Evolutionary conservation across 129 eudicot genomes (phyloP).

Genomic region (Tagetes erecta): DNA sequence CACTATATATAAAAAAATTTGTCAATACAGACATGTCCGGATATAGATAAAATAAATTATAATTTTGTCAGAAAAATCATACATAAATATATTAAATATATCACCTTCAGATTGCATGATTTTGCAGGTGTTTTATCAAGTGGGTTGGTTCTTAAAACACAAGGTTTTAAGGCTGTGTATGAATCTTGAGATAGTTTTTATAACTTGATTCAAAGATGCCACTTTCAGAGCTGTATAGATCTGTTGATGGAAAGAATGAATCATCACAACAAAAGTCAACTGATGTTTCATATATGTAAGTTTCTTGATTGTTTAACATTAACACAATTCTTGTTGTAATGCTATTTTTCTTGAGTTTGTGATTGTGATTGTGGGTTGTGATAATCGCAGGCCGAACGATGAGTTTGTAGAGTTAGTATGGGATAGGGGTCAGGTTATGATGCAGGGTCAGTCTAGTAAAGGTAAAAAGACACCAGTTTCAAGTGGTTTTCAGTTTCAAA

Average conservation of each 20-base stretch:
- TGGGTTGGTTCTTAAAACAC: constrained; percentile 28
- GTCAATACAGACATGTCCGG: constrained; percentile 31
- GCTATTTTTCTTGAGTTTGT: neutral
- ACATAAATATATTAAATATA: constrained; percentile 18
- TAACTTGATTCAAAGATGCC: constrained; percentile 60
- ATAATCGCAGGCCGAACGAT: constrained; percentile 60
- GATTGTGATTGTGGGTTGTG: constrained; percentile 20
- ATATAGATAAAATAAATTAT: constrained; percentile 22
- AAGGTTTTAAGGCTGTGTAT: constrained; percentile 25
- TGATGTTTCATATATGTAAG: constrained; percentile 63
- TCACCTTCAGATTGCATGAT: constrained; percentile 41
- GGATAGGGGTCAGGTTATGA: constrained; percentile 89
- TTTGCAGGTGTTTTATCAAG: constrained; percentile 49
- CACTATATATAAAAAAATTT: constrained; percentile 25
- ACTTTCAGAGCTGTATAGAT: constrained; percentile 69
- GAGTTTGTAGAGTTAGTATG: constrained; percentile 80
- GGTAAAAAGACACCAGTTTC: constrained; percentile 48
- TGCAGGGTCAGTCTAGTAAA: constrained; percentile 79
- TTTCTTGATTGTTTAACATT: constrained; percentile 13
- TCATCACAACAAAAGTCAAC: constrained; percentile 43
- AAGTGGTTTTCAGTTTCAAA: constrained; percentile 44
- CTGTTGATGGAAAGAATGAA: constrained; percentile 59
- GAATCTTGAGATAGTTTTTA: constrained; percentile 33
- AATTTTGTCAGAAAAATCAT: constrained; percentile 31
- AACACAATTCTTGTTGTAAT: neutral